Base-by-base conservation (phyloP, 208 protist genomes). In the Crithidia brevicula region DNA sequence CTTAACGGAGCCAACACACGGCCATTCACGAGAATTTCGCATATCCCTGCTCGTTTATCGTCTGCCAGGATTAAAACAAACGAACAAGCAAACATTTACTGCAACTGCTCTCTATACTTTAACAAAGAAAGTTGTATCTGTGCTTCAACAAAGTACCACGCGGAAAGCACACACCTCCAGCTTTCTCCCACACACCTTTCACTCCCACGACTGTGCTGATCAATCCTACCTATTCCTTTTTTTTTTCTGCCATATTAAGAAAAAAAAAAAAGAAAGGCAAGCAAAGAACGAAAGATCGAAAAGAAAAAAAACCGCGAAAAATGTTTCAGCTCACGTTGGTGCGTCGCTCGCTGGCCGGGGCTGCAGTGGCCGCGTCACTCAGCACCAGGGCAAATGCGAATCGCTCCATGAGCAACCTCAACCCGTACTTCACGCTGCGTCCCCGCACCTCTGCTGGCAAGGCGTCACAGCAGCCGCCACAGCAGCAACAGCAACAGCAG, bases 301-400 rank as follows among this genome's bases (percentile, higher is more conserved):
- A 40, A 40, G 10, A 40, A 40, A 1, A 0, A 40, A 27, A 27
- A n/a, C n/a, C n/a, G n/a, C n/a, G n/a, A n/a, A 20, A 22, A 16
- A 74, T 75, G 69, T n/a, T 69, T 10, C 51, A 51, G 54, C 34
- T 49, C 13, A 75, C 69, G 16, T 15, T 51, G 18, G 18, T 34
- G 40, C 56, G 47, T 9, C 49, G 70, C 46, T 60, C 62, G 8
- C 23, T 34, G 8, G 40, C 57, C 8, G 62, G 54, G 18, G 56
- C 36, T 6, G 60, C 62, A 10, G 56, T 70, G 8, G 56, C 70
- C 16, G 49, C 61, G 0, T 42, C 61, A 1, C 23, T 70, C 34
- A 42, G 51, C 20, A 45, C 38, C 15, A 45, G 28, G 46, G 30
- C 15, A 16, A 15, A n/a, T n/a, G 42, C 36, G 53, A 25, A n/a